A percentile compares a stretch with the other conserved stretches of the same genome.
These are phyloP conservation scores for Centaurea solstitialis DNA, from an alignment of 129 eudicot genomes.

Conservation along the genomic window DNA sequence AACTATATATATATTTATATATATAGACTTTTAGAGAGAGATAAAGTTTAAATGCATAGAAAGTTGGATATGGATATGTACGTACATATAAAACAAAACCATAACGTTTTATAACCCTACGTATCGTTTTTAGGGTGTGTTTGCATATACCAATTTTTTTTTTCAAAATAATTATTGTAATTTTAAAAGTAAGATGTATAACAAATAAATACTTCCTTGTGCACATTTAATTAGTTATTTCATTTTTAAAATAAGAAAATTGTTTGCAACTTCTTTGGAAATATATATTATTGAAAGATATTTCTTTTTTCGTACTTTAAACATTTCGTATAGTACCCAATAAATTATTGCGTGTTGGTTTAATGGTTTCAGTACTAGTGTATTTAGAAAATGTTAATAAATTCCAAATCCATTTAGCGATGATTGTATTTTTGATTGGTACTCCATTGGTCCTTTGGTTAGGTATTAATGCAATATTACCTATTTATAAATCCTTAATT, in stretches of 20 bases:
- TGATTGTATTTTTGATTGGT: too few species aligned
- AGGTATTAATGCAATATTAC: too few species aligned
- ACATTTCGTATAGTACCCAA: too few species aligned
- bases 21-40: neutral
- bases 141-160: neutral
- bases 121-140: constrained; percentile 1
- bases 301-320: too few species aligned
- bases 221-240: neutral
- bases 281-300: too few species aligned
- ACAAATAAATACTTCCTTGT: neutral
- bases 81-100: neutral
- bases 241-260: neutral
- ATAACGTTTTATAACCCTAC: neutral
- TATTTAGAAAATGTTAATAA: too few species aligned
- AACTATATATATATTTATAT: neutral
- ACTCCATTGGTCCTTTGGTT: too few species aligned
- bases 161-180: neutral
- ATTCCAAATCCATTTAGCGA: too few species aligned
- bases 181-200: neutral
- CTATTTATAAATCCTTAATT: too few species aligned
- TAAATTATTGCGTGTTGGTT: too few species aligned
- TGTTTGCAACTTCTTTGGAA: too few species aligned
- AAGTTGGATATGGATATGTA: neutral
- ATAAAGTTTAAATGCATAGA: neutral
- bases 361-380: too few species aligned